These are phyloP conservation scores for Gardenia jasminoides DNA, from an alignment of 257 asterid genomes.

Conservation along the genomic window DNA sequence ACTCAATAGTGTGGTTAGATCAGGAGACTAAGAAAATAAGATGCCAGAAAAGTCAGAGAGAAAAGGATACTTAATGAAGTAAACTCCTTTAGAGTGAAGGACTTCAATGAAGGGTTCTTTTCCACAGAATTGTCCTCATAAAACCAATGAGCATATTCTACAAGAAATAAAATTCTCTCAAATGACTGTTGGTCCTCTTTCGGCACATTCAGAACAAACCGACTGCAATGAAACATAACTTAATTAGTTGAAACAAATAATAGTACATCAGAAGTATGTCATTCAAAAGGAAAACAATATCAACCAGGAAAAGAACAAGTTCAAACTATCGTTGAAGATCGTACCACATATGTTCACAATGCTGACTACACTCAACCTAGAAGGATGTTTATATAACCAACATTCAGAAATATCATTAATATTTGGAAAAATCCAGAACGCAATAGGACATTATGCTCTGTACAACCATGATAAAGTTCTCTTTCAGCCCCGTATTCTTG, in stretches of 20 bases:
- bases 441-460: neutral
- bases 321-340: neutral
- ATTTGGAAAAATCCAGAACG: neutral
- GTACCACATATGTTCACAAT: neutral
- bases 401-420: neutral
- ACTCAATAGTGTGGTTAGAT: neutral
- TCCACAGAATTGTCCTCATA: conserved; percentile 96
- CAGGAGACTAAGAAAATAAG: neutral
- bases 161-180: conserved; percentile 96
- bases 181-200: conserved; percentile 97
- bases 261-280: neutral
- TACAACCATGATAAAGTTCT: neutral
- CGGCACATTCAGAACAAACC: conserved; percentile 95
- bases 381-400: neutral
- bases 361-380: neutral
- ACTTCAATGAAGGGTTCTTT: conserved; percentile 88
- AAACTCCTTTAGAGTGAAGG: conserved; percentile 88
- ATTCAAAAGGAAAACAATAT: neutral
- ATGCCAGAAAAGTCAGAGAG: neutral
- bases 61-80: conserved; percentile 86
- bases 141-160: conserved; percentile 98
- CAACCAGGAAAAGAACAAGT: neutral
- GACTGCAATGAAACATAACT: conserved; percentile 50
- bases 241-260: neutral
- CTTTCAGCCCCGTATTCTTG: neutral